phyloP scores from a whole-genome alignment of 148 eudicot genomes.

The Silene latifolia region DNA sequence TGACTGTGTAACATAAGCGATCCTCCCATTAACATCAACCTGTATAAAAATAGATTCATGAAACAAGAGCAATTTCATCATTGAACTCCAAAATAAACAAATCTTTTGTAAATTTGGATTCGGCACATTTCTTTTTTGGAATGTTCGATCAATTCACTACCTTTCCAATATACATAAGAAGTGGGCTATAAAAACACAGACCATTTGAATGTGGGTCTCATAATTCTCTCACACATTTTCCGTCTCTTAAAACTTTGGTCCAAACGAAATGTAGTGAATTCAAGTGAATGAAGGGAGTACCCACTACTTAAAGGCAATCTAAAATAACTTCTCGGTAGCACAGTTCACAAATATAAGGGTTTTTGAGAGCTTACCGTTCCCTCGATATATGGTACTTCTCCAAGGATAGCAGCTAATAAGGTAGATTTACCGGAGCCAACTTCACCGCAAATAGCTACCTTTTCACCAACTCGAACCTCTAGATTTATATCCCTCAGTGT shows the following conservation, averaged over 20 bases:
- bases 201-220: too few species aligned
- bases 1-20: conserved; percentile 91
- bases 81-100: not conserved
- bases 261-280: too few species aligned
- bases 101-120: not conserved
- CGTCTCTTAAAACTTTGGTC: too few species aligned
- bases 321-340: too few species aligned
- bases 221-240: too few species aligned
- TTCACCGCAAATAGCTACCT: conserved; percentile 85
- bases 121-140: too few species aligned
- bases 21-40: conserved; percentile 68
- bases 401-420: conserved; percentile 75
- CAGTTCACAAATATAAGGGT: not conserved
- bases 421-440: conserved; percentile 96
- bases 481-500: conserved; percentile 57
- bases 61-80: not conserved
- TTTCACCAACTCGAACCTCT: conserved; percentile 56
- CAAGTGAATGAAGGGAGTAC: too few species aligned
- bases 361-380: conserved; percentile 58
- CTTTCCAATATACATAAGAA: too few species aligned
- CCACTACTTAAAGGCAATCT: too few species aligned
- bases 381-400: conserved; percentile 67
- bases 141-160: too few species aligned
- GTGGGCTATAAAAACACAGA: too few species aligned
- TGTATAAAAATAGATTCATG: conserved; percentile 20